A percentile compares a stretch with the other conserved stretches of the same genome.
Evolutionary conservation across 2,329 filamentous ascomycete species (phyloP).

Genomic region (Paraphoma sp.): DNA sequence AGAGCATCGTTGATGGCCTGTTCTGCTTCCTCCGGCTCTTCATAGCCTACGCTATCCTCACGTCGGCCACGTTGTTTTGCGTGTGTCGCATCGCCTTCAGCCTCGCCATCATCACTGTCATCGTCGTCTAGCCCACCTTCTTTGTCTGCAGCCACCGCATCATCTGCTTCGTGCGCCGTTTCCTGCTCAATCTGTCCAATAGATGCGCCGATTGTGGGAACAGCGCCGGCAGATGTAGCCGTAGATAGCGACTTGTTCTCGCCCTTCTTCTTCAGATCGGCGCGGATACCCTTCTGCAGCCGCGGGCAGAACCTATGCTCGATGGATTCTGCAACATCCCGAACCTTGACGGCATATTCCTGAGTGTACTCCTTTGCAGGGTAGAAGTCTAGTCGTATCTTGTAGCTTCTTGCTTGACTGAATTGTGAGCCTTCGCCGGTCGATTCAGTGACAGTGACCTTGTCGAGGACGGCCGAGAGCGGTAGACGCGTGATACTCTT

Average conservation of each 20-base stretch:
- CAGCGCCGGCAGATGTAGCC: slow-evolving; percentile 61
- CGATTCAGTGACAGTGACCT: slow-evolving; percentile 79
- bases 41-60: slow-evolving; percentile 84
- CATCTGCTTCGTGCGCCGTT: slow-evolving; percentile 50
- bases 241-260: slow-evolving; percentile 63
- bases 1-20: slow-evolving; percentile 72
- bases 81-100: slow-evolving; percentile 64
- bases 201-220: slow-evolving; percentile 76
- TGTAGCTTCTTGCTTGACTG: slow-evolving; percentile 81
- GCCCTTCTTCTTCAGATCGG: slow-evolving; percentile 80
- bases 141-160: slow-evolving; percentile 36
- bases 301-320: slow-evolving; percentile 78
- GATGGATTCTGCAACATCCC: slow-evolving; percentile 80
- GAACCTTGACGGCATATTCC: slow-evolving; percentile 81
- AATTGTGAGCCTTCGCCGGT: slow-evolving; percentile 74
- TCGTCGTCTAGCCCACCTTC: slow-evolving; percentile 69
- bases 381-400: slow-evolving; percentile 83
- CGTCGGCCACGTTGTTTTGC: slow-evolving; percentile 79
- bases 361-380: slow-evolving; percentile 80
- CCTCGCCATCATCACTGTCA: slow-evolving; percentile 73
- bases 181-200: slow-evolving; percentile 62
- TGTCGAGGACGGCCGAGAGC: slow-evolving; percentile 82
- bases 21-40: slow-evolving; percentile 91
- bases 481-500: slow-evolving; percentile 90
- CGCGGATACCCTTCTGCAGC: slow-evolving; percentile 73